A percentile compares a stretch with the other conserved stretches of the same genome.
These are phyloP conservation scores for Corynespora cassiicola DNA, from an alignment of 2,329 filamentous ascomycete species.

Conservation along the genomic window DNA sequence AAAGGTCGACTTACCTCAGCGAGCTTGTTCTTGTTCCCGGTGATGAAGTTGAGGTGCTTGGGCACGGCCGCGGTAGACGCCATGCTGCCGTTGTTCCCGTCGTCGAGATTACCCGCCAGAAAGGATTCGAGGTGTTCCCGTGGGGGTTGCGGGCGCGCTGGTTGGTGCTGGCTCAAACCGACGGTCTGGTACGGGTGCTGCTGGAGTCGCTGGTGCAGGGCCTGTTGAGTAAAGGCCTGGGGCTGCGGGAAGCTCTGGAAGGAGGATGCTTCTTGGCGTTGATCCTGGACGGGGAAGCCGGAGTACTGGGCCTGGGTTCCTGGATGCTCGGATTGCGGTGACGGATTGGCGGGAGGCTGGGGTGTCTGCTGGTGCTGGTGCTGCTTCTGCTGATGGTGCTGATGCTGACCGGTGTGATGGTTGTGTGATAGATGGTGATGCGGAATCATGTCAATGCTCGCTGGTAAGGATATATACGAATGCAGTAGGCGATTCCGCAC, in stretches of 20 bases:
- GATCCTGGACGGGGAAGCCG: constrained; percentile 1
- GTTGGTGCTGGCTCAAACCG: constrained; percentile 3
- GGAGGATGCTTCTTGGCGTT: constrained; percentile 1
- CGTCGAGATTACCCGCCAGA: constrained; percentile 6
- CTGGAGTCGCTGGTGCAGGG: constrained; percentile 13
- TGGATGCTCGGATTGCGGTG: constrained; percentile 5
- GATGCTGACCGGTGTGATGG: background rate
- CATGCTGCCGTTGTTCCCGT: constrained; percentile 11
- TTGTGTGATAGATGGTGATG: background rate
- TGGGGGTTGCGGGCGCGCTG: background rate
- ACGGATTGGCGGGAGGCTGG: background rate
- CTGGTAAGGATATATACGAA: constrained; percentile 11
- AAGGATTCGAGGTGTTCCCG: constrained; percentile 5
- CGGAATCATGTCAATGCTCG: too few species aligned
- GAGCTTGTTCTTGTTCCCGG: constrained; percentile 94
- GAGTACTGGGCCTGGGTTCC: too few species aligned
- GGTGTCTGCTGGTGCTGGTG: constrained; percentile 4
- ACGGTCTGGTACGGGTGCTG: constrained; percentile 13
- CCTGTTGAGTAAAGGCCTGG: constrained; percentile 9
- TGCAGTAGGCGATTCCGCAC: constrained; percentile 6
- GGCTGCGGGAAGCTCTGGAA: constrained; percentile 17
- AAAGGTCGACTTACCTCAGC: constrained; percentile 59
- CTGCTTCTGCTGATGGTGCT: constrained; percentile 1
- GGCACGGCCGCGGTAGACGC: constrained; percentile 25
- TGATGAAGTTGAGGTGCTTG: constrained; percentile 85